Evolutionary conservation across 2,329 filamentous ascomycete genomes (phyloP).

Genomic region (Botrytis pseudocinerea): DNA sequence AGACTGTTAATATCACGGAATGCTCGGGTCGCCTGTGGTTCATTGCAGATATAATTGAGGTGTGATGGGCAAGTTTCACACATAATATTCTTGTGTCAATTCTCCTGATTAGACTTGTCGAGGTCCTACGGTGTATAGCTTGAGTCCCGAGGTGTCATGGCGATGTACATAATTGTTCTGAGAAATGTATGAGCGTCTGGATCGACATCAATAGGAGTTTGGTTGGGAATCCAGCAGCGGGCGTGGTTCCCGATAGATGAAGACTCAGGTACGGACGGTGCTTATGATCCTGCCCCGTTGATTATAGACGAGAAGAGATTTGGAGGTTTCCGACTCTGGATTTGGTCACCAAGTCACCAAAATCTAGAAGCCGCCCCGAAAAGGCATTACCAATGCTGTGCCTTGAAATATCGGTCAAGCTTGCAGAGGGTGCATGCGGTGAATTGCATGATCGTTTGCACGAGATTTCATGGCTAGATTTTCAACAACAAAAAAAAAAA

Average conservation of each 20-base stretch:
- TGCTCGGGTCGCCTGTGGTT: slow-evolving; percentile 17
- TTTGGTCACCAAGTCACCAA: neutral
- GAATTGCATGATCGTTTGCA: neutral
- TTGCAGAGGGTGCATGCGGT: neutral
- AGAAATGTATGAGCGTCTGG: neutral
- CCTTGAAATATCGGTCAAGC: slow-evolving; percentile 4
- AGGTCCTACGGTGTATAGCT: neutral
- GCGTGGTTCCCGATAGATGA: neutral
- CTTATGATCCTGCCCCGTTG: neutral
- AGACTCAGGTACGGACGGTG: neutral
- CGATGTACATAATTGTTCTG: neutral
- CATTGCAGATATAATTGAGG: slow-evolving; percentile 5
- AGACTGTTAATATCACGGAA: neutral
- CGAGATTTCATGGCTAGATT: too few species aligned
- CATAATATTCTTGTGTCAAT: neutral
- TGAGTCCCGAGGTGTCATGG: neutral
- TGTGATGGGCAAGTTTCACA: slow-evolving; percentile 3
- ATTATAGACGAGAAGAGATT: slow-evolving; percentile 2
- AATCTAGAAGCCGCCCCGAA: neutral
- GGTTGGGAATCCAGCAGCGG: neutral
- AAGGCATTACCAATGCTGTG: neutral
- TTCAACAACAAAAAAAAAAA: too few species aligned
- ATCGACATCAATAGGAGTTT: neutral
- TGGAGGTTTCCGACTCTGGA: neutral
- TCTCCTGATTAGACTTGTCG: neutral